Conservation (phyloP, 345 rosid species). For the Erucastrum elatum region DNA sequence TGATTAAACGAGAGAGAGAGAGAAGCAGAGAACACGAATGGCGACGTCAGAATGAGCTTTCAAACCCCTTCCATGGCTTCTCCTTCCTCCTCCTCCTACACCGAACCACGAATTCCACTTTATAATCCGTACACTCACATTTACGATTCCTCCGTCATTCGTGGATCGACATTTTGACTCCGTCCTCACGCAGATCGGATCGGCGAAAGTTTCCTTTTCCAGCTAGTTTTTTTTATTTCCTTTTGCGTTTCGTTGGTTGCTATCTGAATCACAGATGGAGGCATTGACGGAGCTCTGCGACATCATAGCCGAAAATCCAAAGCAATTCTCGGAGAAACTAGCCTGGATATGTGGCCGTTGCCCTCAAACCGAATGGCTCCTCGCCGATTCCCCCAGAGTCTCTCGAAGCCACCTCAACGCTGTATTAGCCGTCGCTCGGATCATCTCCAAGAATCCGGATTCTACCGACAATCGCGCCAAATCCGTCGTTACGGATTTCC, state of each 20-base stretch:
- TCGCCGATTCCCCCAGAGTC: slow-evolving; percentile 69
- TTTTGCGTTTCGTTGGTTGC: neutral
- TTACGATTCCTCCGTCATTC: slow-evolving; percentile 5
- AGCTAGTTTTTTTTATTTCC: neutral
- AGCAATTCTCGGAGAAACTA: slow-evolving; percentile 75
- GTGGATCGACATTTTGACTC: slow-evolving; percentile 33
- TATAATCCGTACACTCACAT: neutral
- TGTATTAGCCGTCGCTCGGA: slow-evolving; percentile 71
- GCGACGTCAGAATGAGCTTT: slow-evolving; percentile 15
- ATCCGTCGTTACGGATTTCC: slow-evolving; percentile 62
- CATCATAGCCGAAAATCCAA: slow-evolving; percentile 69
- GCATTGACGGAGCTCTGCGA: slow-evolving; percentile 86
- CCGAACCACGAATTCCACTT: slow-evolving; percentile 3
- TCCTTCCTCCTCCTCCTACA: slow-evolving; percentile 15
- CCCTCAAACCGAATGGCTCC: slow-evolving; percentile 70
- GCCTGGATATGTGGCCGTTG: slow-evolving; percentile 91
- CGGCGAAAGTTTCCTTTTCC: neutral
- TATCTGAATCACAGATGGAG: slow-evolving; percentile 54
- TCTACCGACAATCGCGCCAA: slow-evolving; percentile 57
- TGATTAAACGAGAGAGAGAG: neutral
- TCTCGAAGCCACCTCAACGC: slow-evolving; percentile 90
- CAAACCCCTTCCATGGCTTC: slow-evolving; percentile 27
- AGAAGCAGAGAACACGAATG: slow-evolving; percentile 6
- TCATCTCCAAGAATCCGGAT: slow-evolving; percentile 61
- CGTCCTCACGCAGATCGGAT: slow-evolving; percentile 33